phyloP scores from a whole-genome alignment of 2,329 filamentous ascomycete species.

The Ceratocystis eucalypticola region DNA sequence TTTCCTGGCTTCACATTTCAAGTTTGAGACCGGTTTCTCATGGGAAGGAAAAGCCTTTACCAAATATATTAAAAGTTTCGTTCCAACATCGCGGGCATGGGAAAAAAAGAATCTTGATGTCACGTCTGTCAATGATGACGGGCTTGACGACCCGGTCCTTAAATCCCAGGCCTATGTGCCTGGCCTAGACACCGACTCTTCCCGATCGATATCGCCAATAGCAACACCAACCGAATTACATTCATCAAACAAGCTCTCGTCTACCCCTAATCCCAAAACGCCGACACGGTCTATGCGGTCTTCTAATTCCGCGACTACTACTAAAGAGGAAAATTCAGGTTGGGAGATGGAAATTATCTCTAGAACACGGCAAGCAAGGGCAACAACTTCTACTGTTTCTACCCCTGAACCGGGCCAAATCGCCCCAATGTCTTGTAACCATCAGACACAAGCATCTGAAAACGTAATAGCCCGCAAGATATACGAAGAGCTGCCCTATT shows the following conservation, averaged over 20 bases:
- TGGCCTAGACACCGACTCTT: background rate
- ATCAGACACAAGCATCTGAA: background rate
- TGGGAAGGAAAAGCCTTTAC: conserved; percentile 37
- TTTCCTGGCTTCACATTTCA: conserved; percentile 41
- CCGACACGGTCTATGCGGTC: background rate
- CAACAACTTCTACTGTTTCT: background rate
- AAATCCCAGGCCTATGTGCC: background rate
- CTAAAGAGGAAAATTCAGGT: background rate
- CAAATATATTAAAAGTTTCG: conserved; percentile 32
- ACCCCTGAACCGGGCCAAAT: background rate
- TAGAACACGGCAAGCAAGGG: background rate
- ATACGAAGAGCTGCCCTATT: conserved; percentile 5
- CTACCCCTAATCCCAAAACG: background rate
- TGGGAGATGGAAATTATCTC: conserved; percentile 4
- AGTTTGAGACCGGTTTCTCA: conserved; percentile 29
- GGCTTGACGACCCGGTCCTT: conserved; percentile 18
- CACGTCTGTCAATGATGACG: conserved; percentile 24
- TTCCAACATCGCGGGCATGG: conserved; percentile 5
- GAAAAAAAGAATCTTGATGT: conserved; percentile 13
- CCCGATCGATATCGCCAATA: background rate
- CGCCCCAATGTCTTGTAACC: background rate
- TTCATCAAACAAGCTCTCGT: background rate
- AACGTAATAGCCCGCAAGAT: conserved; percentile 5
- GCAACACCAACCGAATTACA: background rate
- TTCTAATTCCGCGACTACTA: background rate